Conservation (phyloP, 805 yeast species). For the Zygoascus bituminiphila region DNA sequence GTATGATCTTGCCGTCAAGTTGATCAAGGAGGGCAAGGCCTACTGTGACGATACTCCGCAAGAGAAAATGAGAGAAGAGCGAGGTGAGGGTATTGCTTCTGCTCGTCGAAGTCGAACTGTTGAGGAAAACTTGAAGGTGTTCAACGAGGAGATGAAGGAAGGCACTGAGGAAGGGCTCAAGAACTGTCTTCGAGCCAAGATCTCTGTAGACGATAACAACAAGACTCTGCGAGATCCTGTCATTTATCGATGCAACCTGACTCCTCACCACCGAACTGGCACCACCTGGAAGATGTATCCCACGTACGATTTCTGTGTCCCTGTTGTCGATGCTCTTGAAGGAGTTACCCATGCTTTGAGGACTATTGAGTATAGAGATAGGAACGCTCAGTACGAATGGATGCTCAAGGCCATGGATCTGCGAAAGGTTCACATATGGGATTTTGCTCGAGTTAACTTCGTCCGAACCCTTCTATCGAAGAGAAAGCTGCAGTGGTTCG, state of each 20-base stretch:
- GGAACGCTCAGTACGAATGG: constrained; percentile 98
- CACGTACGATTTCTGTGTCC: constrained; percentile 97
- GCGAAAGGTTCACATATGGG: constrained; percentile 96
- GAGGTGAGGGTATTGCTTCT: constrained; percentile 94
- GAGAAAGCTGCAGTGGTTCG: constrained; percentile 99
- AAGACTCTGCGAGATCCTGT: constrained; percentile 98
- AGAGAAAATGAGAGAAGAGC: constrained; percentile 95
- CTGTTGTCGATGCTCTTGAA: constrained; percentile 89
- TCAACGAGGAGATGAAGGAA: constrained; percentile 84
- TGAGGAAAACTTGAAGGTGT: constrained; percentile 82
- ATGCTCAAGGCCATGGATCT: constrained; percentile 69
- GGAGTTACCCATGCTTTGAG: constrained; percentile 98
- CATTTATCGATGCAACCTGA: constrained; percentile 91
- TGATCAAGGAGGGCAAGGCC: constrained; percentile 94
- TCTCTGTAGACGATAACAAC: constrained; percentile 83
- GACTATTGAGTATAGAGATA: constrained; percentile 97
- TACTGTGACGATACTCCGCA: constrained; percentile 95
- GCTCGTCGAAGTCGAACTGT: constrained; percentile 86
- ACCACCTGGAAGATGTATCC: constrained; percentile 92
- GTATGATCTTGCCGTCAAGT: constrained; percentile 76
- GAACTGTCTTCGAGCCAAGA: constrained; percentile 94
- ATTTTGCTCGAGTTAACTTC: constrained; percentile 94
- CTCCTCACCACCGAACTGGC: constrained; percentile 98
- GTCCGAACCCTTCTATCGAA: constrained; percentile 91
- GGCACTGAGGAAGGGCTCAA: constrained; percentile 90